Evolutionary conservation across 2,329 filamentous ascomycete species (phyloP).

Genomic region (Diaporthe velutina): DNA sequence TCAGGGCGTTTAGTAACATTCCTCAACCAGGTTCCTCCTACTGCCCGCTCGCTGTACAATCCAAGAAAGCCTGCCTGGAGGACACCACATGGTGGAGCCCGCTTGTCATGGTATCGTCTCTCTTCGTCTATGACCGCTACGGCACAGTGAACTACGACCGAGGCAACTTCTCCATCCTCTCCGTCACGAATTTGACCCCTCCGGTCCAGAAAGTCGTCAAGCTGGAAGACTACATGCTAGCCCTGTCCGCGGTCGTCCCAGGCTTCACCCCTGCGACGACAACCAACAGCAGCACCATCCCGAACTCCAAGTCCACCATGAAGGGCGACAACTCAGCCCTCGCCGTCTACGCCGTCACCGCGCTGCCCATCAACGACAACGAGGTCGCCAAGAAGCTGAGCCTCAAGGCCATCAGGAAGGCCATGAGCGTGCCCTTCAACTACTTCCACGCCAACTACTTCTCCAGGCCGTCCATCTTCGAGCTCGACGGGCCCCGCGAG

Average conservation of each 20-base stretch:
- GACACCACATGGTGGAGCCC: constrained; percentile 28
- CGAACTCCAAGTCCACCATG: background rate
- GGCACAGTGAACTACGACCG: constrained; percentile 35
- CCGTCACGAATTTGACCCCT: constrained; percentile 19
- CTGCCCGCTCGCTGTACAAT: constrained; percentile 28
- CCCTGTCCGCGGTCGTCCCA: constrained; percentile 29
- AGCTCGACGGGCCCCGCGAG: background rate
- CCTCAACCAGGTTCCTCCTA: constrained; percentile 24
- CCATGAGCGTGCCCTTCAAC: constrained; percentile 33
- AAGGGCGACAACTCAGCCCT: constrained; percentile 33
- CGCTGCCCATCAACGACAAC: constrained; percentile 34
- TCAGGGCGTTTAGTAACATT: background rate
- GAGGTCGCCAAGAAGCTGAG: constrained; percentile 27
- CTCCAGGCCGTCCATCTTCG: constrained; percentile 12
- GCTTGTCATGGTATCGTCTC: constrained; percentile 20
- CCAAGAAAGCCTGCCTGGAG: constrained; percentile 18
- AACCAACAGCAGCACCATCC: background rate
- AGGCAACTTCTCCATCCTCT: constrained; percentile 34
- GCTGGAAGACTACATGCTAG: constrained; percentile 28
- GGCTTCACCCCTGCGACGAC: background rate
- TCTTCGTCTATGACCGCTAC: constrained; percentile 32
- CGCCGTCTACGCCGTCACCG: constrained; percentile 34
- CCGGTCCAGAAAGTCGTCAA: constrained; percentile 12
- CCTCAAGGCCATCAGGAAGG: constrained; percentile 28
- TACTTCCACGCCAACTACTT: constrained; percentile 36